Evolutionary conservation across 129 eudicot species (phyloP), one percentile per base, ranked within the genome.

Genomic region (Artemisia argyi): DNA sequence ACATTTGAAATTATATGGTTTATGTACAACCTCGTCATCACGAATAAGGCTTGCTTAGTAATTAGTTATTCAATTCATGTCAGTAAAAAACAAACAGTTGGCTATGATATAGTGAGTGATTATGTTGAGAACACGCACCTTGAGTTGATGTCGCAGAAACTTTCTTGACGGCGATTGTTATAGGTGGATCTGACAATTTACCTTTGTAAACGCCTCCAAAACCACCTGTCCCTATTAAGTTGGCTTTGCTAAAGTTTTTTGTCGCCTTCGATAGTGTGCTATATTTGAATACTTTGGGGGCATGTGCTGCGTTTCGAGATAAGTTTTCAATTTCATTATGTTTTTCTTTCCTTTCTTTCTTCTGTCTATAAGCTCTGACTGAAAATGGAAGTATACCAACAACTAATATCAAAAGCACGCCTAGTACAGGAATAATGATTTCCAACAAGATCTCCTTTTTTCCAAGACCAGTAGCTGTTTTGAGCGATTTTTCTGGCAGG

Each of bases 151-250:
- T 85, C 10, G 88, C 86, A 4, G 88, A 80, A 46, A 88, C 84
- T 73, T 77, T 80, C 69, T 88, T 89, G 60, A 89, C 96, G 55
- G 96, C 96, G 15, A 89, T 76, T 30, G 79, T 68, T 51, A 70
- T 59, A 19, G 73, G 39, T 50, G 77, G 70, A 61, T 83, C 74
- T 1, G 68, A 48, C 26, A 84, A 51, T 20, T 81, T 73, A 17
- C 91, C 96, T 80, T 74, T 82, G 68, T 79, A 89, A 67, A 89
- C 96, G 75, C 91, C 83, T 59, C 91, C 91, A 75, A 89, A 89
- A 5, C 96, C 96, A 7, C 96, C 96, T 11, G 73, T 84, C 3
- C 96, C 89, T 67, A 89, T 57, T 67, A 89, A 76, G 61, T 84
- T 86, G 8, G 80, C 83, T 73, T 82, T 86, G 75, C 84, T 81